Evolutionary conservation across 2,329 filamentous ascomycete species (phyloP), one percentile per base, ranked within the genome.

Genomic region (Ceratocystis variospora): DNA sequence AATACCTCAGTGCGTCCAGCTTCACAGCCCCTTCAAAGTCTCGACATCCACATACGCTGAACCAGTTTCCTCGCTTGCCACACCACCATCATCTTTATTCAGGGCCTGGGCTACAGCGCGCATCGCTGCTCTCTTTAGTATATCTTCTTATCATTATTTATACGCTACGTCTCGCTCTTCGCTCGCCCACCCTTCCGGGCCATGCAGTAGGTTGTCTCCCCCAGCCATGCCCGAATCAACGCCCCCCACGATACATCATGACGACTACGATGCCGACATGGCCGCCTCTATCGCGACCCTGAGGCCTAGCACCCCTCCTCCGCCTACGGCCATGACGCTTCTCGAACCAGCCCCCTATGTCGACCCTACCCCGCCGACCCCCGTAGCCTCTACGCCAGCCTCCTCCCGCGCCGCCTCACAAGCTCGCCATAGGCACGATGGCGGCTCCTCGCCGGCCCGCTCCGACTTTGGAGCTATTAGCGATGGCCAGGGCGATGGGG

Each of bases 391-490:
- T 2, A 79, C 80, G 66, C 80, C 81, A 2, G 78, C 82, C 1
- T 85, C 87, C 17, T 85, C 87, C 17, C 77, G 87, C 76, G 79
- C 82, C 72, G 77, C 83, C 72, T 79, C 85, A 72, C 72, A 80
- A 75, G 74, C 84, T 31, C 62, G 69, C 6, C 64, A 61, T 19
- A 57, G 63, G 62, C 71, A 76, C 25, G 78, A 78, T 33, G 74
- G 55, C 55, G 33, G 55, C 28, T 59, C 73, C 37, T 85, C 83
- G 5, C 83, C 82, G 3, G 80, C 81, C 1, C 76, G 79, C 67
- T 83, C 82, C 37, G 80, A 83, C 71, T 77, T 77, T 37, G 80
- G 76, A 5, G 83, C 85, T 63, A 59, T 59, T 19, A 37, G 53
- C 37, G 50, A 65, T 10, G 53, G 53, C 33, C 46, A 82, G 79